Percentiles rank a stretch among this genome's conserved stretches.
Conservation (phyloP, 306 rosid genomes). For the Luffa aegyptiaca region DNA sequence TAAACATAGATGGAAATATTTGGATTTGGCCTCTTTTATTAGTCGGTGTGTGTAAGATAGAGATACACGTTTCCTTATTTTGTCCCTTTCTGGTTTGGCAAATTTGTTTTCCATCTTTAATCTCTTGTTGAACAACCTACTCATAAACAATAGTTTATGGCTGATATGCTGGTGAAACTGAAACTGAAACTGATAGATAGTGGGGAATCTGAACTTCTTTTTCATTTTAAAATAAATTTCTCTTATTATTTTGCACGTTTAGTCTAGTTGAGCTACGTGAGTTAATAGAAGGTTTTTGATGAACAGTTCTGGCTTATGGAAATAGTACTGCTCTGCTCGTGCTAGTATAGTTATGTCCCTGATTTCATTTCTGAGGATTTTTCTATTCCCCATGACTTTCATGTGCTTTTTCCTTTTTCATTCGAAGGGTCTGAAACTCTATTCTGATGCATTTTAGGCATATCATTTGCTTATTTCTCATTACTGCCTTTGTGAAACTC, state of each 20-base stretch:
- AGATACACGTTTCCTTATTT: background rate
- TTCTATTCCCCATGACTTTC: background rate
- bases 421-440: background rate
- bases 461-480: background rate
- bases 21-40: background rate
- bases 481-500: background rate
- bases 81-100: slow-evolving; percentile 1
- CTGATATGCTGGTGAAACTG: background rate
- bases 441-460: background rate
- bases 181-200: background rate
- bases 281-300: background rate
- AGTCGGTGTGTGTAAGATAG: background rate
- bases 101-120: background rate
- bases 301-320: background rate
- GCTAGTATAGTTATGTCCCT: background rate
- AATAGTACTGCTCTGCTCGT: background rate
- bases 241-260: background rate
- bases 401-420: background rate
- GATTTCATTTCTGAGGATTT: background rate
- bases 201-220: background rate
- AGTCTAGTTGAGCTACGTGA: background rate
- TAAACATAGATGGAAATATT: background rate
- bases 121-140: background rate
- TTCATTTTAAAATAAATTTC: background rate
- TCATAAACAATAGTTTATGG: background rate